Base-by-base conservation (phyloP, 2,329 filamentous ascomycete genomes). In the Fusarium irregulare region DNA sequence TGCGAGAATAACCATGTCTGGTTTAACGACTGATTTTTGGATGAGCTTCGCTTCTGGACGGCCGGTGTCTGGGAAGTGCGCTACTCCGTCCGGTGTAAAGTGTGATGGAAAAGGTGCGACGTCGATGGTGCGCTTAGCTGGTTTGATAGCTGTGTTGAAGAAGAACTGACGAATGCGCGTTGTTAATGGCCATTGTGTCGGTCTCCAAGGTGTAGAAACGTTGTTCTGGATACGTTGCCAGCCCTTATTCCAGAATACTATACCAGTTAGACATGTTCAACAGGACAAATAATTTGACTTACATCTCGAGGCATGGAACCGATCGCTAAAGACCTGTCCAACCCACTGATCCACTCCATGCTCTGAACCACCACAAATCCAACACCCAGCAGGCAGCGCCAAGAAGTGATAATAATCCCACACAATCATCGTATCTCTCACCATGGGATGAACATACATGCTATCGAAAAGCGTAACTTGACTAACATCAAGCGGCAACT, bases 1-100 rank as follows among this genome's bases (percentile, higher is more conserved):
- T 28, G 79, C 80, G 41, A 82, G 78, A 23, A 85, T 73, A 4
- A 85, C 64, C 4, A 85, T 66, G 58, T 85, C 83, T 0, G 82
- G 81, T 9, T 77, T 78, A 32, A 82, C n/a, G 0, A 53, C 10
- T 1, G 49, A 53, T 8, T 16, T 25, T 28, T 18, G n/a, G 2
- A 53, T 53, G 1, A 53, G 49, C 2, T 20, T 53, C 5, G 49
- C 49, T 73, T n/a, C 32, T 53, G 76, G 62, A 59, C 73, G 63
- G 30, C 34, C 49, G 10, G 25, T 53, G 1, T 53, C 32, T 7
- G 34, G 49, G 7, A 53, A 53, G 3, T 73, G 76, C 47, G 65
- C 73, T 60, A 42, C 34, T 20, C 49, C 49, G 3, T 53, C 34
- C 7, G 49, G 12, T 12, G 49, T 53, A 4, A 53, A 53, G 5